Percentiles rank a stretch among this genome's conserved stretches.
These are phyloP conservation scores for Geranium incanum DNA, from an alignment of 441 rosid genomes.

Conservation along the genomic window DNA sequence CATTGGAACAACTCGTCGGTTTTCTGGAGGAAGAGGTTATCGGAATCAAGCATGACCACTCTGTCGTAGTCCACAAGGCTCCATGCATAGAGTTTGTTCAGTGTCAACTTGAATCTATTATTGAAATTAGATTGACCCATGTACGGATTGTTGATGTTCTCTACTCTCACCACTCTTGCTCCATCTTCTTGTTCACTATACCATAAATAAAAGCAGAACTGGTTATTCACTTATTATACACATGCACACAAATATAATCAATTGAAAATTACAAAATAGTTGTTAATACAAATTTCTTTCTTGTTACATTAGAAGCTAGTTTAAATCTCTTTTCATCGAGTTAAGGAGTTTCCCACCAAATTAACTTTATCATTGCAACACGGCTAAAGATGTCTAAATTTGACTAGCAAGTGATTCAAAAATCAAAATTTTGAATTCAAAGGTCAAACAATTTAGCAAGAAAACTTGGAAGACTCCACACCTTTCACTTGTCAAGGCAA, in stretches of 20 bases:
- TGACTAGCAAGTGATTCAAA: background rate
- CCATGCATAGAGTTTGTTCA: slow-evolving; percentile 94
- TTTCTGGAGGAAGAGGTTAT: slow-evolving; percentile 74
- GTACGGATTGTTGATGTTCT: slow-evolving; percentile 84
- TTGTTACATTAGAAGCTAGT: background rate
- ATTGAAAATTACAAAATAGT: background rate
- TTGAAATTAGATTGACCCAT: slow-evolving; percentile 46
- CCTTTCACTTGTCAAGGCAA: background rate
- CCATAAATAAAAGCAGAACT: slow-evolving; percentile 17
- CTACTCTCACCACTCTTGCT: slow-evolving; percentile 72
- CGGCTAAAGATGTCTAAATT: background rate
- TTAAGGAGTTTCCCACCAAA: background rate
- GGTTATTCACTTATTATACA: slow-evolving; percentile 6
- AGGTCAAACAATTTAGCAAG: background rate
- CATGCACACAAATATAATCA: background rate
- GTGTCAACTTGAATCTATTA: slow-evolving; percentile 67
- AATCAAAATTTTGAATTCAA: background rate
- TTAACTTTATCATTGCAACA: background rate
- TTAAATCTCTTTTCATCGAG: no score
- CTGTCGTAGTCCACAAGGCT: slow-evolving; percentile 66
- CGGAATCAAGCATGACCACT: slow-evolving; percentile 84
- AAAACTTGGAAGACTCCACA: background rate
- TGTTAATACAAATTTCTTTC: no score
- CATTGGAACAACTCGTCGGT: slow-evolving; percentile 86
- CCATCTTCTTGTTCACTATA: slow-evolving; percentile 71